A percentile compares a stretch with the other conserved stretches of the same genome.
Conservation (phyloP, 2,329 filamentous ascomycete genomes). For the Cercospora canescens region DNA sequence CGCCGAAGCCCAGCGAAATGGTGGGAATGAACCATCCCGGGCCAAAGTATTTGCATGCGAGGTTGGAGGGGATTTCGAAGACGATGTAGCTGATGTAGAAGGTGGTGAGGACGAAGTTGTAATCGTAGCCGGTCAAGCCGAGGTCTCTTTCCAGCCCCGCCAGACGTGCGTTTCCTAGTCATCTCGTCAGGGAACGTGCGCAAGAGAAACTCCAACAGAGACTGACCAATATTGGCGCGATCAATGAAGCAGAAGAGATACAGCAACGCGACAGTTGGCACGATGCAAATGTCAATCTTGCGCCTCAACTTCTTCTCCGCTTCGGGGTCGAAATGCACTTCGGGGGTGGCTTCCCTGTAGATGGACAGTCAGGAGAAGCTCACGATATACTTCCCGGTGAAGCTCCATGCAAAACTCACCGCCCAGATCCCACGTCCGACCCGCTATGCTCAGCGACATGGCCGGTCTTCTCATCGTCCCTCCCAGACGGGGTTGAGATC, state of each 20-base stretch:
- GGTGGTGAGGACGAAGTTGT: slow-evolving; percentile 66
- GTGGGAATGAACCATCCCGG: slow-evolving; percentile 71
- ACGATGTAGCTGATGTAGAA: slow-evolving; percentile 75
- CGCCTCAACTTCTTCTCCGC: slow-evolving; percentile 59
- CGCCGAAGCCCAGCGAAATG: slow-evolving; percentile 63
- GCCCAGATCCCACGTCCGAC: background rate
- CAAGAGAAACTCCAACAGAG: background rate
- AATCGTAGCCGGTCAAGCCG: slow-evolving; percentile 56
- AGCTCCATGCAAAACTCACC: slow-evolving; percentile 3
- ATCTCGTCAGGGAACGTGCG: background rate
- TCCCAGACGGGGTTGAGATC: background rate
- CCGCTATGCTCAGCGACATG: background rate
- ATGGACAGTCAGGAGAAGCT: background rate
- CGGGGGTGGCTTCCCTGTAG: slow-evolving; percentile 52
- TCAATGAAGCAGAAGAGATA: slow-evolving; percentile 77
- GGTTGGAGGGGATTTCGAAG: slow-evolving; percentile 69
- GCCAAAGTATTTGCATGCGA: slow-evolving; percentile 69
- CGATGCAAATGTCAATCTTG: slow-evolving; percentile 66
- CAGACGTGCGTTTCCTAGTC: slow-evolving; percentile 66
- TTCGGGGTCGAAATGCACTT: slow-evolving; percentile 54
- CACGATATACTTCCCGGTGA: background rate
- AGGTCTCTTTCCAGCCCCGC: slow-evolving; percentile 61
- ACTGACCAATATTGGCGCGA: slow-evolving; percentile 68
- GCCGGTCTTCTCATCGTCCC: slow-evolving; percentile 2
- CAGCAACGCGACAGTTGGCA: slow-evolving; percentile 65